phyloP scores from a whole-genome alignment of 257 asterid genomes.

The Solanum clarkiae region DNA sequence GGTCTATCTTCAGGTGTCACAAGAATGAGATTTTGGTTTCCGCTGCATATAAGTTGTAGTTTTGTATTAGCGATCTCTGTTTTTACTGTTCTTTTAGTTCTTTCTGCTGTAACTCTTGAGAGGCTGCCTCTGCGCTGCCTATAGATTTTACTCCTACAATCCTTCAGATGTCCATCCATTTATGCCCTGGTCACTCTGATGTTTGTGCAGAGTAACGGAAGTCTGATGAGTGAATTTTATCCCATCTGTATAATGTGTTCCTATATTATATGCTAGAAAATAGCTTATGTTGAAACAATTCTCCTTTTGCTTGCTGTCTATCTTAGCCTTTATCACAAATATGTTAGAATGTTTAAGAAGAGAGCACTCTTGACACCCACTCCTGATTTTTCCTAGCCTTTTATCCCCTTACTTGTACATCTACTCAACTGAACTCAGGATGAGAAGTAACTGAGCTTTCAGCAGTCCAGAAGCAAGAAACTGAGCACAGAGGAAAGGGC shows the following conservation, averaged over 20 bases:
- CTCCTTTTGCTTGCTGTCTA: neutral
- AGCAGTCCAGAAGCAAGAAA: neutral
- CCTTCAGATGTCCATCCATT: neutral
- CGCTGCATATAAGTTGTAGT: neutral
- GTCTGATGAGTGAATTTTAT: neutral
- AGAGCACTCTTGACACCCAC: neutral
- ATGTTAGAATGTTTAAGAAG: neutral
- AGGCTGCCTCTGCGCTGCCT: neutral
- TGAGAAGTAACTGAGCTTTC: neutral
- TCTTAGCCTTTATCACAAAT: neutral
- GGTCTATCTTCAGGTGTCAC: conserved; percentile 82
- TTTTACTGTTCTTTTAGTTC: neutral
- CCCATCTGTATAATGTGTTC: neutral
- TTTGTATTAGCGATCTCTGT: neutral
- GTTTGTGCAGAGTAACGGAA: neutral
- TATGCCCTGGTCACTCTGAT: neutral
- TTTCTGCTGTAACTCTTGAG: neutral
- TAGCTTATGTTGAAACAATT: neutral
- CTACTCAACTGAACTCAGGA: neutral
- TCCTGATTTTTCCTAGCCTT: neutral
- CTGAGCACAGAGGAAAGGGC: neutral
- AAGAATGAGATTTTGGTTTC: conserved; percentile 7
- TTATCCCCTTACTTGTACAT: neutral
- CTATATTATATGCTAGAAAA: neutral
- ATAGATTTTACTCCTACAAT: neutral